Evolutionary conservation across 371 early-diverging fungal species (phyloP).

Genomic region (Mucor plumbeus): DNA sequence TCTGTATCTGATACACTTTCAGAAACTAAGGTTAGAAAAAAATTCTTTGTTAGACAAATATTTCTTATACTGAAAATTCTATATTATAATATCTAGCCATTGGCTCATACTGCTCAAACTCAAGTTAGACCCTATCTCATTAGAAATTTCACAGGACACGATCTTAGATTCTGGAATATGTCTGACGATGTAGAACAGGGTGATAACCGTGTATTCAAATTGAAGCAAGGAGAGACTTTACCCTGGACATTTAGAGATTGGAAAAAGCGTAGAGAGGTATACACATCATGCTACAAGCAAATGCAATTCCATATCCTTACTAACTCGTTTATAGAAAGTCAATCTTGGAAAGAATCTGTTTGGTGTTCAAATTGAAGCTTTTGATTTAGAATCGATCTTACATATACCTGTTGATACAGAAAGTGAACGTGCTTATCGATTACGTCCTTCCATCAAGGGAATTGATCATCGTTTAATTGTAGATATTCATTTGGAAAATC

Average conservation of each 20-base stretch:
- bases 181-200: slow-evolving; percentile 37
- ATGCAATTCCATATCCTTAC: neutral
- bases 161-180: slow-evolving; percentile 81
- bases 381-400: slow-evolving; percentile 74
- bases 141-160: slow-evolving; percentile 78
- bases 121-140: slow-evolving; percentile 71
- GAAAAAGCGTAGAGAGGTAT: slow-evolving; percentile 74
- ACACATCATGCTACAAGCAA: too few species aligned
- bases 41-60: neutral
- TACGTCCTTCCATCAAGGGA: slow-evolving; percentile 67
- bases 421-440: slow-evolving; percentile 63
- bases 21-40: slow-evolving; percentile 26
- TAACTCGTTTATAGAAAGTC: slow-evolving; percentile 10
- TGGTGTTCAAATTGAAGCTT: slow-evolving; percentile 72
- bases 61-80: neutral
- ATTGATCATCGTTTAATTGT: slow-evolving; percentile 74
- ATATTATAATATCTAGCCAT: slow-evolving; percentile 21
- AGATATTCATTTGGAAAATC: slow-evolving; percentile 72
- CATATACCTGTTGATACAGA: slow-evolving; percentile 78
- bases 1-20: slow-evolving; percentile 43
- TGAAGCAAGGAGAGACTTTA: slow-evolving; percentile 62
- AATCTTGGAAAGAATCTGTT: slow-evolving; percentile 60
- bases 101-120: slow-evolving; percentile 40
- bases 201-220: slow-evolving; percentile 49
- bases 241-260: slow-evolving; percentile 88